These are phyloP conservation scores for Hymenoscyphus fructigenus DNA, from an alignment of 2,329 filamentous ascomycete species.

Conservation along the genomic window DNA sequence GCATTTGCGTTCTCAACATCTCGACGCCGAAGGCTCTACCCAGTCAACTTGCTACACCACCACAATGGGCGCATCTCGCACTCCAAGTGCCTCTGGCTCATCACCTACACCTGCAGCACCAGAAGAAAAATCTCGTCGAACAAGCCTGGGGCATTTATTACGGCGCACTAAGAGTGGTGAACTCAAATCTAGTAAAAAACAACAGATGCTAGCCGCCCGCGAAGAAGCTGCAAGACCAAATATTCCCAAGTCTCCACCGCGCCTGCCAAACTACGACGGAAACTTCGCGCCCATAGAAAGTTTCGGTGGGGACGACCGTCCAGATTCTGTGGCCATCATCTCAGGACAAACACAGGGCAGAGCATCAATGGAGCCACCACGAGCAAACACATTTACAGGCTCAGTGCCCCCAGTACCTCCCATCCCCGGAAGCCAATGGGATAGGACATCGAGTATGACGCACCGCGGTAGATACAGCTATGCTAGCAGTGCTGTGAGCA, in stretches of 20 bases:
- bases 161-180: conserved; percentile 69
- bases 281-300: conserved; percentile 35
- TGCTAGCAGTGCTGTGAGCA: conserved; percentile 85
- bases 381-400: conserved; percentile 33
- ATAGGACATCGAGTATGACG: conserved; percentile 92
- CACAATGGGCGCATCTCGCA: conserved; percentile 30
- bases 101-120: conserved; percentile 31
- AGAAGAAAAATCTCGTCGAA: conserved; percentile 43
- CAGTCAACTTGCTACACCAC: background rate
- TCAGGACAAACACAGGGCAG: conserved; percentile 45
- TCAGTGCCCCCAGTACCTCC: conserved; percentile 58
- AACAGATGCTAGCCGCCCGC: conserved; percentile 46
- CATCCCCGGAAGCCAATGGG: conserved; percentile 53
- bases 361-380: conserved; percentile 53
- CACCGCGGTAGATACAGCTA: conserved; percentile 96
- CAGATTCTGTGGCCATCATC: conserved; percentile 61
- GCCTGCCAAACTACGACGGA: conserved; percentile 44
- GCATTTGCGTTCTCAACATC: too few species aligned
- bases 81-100: conserved; percentile 36
- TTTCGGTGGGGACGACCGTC: conserved; percentile 60
- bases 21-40: too few species aligned
- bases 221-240: too few species aligned
- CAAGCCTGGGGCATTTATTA: conserved; percentile 59
- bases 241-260: too few species aligned
- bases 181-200: conserved; percentile 58